A percentile compares a stretch with the other conserved stretches of the same genome.
These are phyloP conservation scores for Lachnellula arida DNA, from an alignment of 2,329 filamentous ascomycete species.

Conservation along the genomic window DNA sequence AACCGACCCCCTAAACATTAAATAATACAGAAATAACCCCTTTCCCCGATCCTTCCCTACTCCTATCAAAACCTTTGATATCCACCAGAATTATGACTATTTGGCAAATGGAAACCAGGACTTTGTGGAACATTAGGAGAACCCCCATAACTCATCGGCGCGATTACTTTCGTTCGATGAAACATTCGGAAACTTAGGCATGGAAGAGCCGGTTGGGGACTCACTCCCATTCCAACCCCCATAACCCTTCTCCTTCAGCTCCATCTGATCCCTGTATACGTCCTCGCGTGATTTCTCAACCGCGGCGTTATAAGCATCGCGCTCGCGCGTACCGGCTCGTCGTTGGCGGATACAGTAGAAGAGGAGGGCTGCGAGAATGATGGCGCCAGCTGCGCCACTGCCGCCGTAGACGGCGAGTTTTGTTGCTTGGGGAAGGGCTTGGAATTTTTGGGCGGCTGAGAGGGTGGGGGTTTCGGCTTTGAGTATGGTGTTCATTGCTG, in stretches of 20 bases:
- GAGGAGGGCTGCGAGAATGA: slow-evolving; percentile 39
- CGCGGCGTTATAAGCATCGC: slow-evolving; percentile 34
- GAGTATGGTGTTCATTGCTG: slow-evolving; percentile 41
- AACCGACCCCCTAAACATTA: no score
- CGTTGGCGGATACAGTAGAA: slow-evolving; percentile 55
- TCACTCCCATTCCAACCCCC: slow-evolving; percentile 23
- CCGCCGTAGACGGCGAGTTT: slow-evolving; percentile 51
- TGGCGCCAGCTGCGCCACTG: slow-evolving; percentile 41
- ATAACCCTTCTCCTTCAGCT: slow-evolving; percentile 27
- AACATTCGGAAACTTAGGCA: slow-evolving; percentile 9
- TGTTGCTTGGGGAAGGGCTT: slow-evolving; percentile 43
- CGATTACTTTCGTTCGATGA: slow-evolving; percentile 12
- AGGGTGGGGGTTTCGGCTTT: slow-evolving; percentile 31
- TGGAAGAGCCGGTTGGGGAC: neutral
- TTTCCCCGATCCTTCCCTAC: no score
- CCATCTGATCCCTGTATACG: slow-evolving; percentile 25
- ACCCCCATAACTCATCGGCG: slow-evolving; percentile 16
- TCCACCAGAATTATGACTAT: neutral
- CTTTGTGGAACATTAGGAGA: slow-evolving; percentile 13
- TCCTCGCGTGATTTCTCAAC: slow-evolving; percentile 30
- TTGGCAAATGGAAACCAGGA: slow-evolving; percentile 12
- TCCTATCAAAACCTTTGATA: slow-evolving; percentile 1
- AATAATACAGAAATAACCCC: no score
- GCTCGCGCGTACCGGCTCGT: slow-evolving; percentile 47
- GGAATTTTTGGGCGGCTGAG: slow-evolving; percentile 49